Evolutionary conservation across 345 rosid genomes (phyloP).

Genomic region (Euphorbia lathyris): DNA sequence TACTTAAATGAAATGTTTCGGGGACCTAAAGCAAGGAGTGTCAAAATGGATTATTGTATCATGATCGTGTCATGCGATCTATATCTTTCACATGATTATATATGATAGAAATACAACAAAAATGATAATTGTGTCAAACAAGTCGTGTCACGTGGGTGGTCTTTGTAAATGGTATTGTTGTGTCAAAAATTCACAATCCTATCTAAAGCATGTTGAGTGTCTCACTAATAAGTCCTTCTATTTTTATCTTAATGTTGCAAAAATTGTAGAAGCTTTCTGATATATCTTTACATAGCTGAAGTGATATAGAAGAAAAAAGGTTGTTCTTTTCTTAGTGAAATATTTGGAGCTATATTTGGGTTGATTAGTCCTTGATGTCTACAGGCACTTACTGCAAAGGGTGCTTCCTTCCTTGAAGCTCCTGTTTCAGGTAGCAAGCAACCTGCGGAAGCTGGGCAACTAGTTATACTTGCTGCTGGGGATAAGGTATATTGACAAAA

Average conservation of each 20-base stretch:
- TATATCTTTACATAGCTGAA: neutral
- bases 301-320: no score
- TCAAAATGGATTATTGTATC: no score
- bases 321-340: neutral
- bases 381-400: slow-evolving; percentile 74
- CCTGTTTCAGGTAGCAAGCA: slow-evolving; percentile 97
- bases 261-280: neutral
- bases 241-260: neutral
- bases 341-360: neutral
- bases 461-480: slow-evolving; percentile 90
- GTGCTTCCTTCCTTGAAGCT: slow-evolving; percentile 81
- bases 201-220: neutral
- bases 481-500: slow-evolving; percentile 53
- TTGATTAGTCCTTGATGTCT: slow-evolving; percentile 12
- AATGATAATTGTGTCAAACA: no score
- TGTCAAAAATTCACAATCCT: no score
- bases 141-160: no score
- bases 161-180: no score
- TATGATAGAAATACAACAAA: no score
- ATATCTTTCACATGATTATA: no score
- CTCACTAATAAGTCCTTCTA: neutral
- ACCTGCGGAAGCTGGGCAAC: slow-evolving; percentile 97
- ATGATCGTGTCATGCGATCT: no score
- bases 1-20: neutral
- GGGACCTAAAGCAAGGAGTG: neutral